Evolutionary conservation across 495 filamentous ascomycete species (phyloP).

Genomic region (Penicillium desertorum): DNA sequence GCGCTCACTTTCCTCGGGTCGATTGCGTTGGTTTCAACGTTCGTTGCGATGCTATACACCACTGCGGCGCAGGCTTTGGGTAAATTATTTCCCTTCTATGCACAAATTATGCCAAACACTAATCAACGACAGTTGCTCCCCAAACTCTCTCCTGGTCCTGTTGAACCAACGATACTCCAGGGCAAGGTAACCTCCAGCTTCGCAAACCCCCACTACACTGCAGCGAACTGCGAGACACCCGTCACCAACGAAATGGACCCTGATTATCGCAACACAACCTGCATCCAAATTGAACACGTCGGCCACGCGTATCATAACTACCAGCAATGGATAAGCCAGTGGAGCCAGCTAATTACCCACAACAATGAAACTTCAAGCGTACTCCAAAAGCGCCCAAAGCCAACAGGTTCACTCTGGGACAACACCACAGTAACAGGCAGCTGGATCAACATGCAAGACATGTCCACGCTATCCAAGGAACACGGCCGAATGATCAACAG

Average conservation of each 20-base stretch:
- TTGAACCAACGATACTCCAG: slow-evolving; percentile 42
- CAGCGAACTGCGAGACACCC: slow-evolving; percentile 57
- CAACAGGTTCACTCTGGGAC: slow-evolving; percentile 58
- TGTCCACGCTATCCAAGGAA: slow-evolving; percentile 43
- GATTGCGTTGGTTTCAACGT: slow-evolving; percentile 56
- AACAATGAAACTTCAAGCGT: slow-evolving; percentile 38
- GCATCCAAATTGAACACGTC: slow-evolving; percentile 62
- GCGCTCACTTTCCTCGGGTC: slow-evolving; percentile 58
- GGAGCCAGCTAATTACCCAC: slow-evolving; percentile 43
- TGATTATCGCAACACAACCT: slow-evolving; percentile 45
- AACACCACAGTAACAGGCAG: slow-evolving; percentile 61
- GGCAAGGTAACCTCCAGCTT: slow-evolving; percentile 59
- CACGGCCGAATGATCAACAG: slow-evolving; percentile 63
- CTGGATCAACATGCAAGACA: slow-evolving; percentile 58
- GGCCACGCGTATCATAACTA: slow-evolving; percentile 60
- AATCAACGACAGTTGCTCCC: slow-evolving; percentile 56
- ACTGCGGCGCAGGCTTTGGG: slow-evolving; percentile 68
- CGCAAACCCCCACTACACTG: slow-evolving; percentile 55
- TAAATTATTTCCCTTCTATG: slow-evolving; percentile 18
- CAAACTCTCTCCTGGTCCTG: slow-evolving; percentile 54
- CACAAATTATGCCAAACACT: neutral
- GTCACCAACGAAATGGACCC: slow-evolving; percentile 43
- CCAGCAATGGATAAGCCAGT: slow-evolving; percentile 46
- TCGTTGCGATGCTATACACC: slow-evolving; percentile 68
- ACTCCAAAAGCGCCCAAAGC: slow-evolving; percentile 47